Conservation (phyloP, 805 yeast species). For the Hanseniaspora taiwanica region DNA sequence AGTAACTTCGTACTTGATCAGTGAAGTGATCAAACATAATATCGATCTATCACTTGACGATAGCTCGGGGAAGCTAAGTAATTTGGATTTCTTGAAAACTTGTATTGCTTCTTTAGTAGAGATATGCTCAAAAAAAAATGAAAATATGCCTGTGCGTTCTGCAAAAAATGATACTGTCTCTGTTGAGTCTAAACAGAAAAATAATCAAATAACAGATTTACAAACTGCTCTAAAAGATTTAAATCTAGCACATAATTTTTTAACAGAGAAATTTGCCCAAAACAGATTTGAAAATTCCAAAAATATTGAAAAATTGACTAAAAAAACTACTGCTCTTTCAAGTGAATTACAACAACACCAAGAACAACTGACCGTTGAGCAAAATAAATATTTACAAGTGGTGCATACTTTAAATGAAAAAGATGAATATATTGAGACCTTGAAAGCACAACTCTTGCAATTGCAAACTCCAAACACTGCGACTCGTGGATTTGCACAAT, state of each 20-base stretch:
- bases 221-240: slow-evolving; percentile 55
- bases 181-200: not conserved
- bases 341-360: slow-evolving; percentile 33
- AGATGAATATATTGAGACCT: slow-evolving; percentile 19
- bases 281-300: slow-evolving; percentile 44
- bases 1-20: slow-evolving; percentile 19
- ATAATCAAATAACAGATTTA: slow-evolving; percentile 15
- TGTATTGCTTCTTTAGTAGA: slow-evolving; percentile 17
- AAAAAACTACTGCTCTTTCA: slow-evolving; percentile 37
- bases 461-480: slow-evolving; percentile 12
- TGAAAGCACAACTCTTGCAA: slow-evolving; percentile 28
- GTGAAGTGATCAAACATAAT: slow-evolving; percentile 18
- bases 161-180: not conserved
- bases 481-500: slow-evolving; percentile 14
- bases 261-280: slow-evolving; percentile 54
- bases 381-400: slow-evolving; percentile 23
- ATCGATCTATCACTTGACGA: slow-evolving; percentile 10
- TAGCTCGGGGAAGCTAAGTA: not conserved
- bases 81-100: slow-evolving; percentile 14
- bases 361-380: slow-evolving; percentile 24
- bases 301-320: slow-evolving; percentile 39
- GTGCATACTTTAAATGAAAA: slow-evolving; percentile 26
- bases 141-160: not conserved
- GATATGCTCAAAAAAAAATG: not conserved
- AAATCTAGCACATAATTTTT: slow-evolving; percentile 56